phyloP scores from a whole-genome alignment of 805 yeast genomes.

The Isabelozyma pseudorhagii region DNA sequence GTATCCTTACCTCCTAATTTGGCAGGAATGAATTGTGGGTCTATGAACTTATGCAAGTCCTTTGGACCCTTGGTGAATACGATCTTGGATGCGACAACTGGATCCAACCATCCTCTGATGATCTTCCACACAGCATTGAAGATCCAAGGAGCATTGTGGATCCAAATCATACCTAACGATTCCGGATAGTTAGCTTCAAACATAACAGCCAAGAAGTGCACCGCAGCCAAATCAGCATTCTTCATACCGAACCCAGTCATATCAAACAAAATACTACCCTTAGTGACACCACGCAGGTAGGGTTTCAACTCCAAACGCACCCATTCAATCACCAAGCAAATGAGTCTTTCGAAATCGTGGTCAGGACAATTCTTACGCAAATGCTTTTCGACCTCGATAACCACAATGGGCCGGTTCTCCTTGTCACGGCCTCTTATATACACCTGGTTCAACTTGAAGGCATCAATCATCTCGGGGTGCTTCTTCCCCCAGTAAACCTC shows the following conservation, averaged over 20 bases:
- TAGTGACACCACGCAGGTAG: slow-evolving; percentile 15
- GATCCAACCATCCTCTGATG: slow-evolving; percentile 91
- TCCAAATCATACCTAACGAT: slow-evolving; percentile 72
- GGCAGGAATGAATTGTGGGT: slow-evolving; percentile 57
- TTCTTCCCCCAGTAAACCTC: slow-evolving; percentile 39
- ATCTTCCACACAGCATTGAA: slow-evolving; percentile 90
- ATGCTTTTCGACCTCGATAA: slow-evolving; percentile 16
- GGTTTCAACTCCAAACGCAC: slow-evolving; percentile 56
- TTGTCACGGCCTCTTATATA: slow-evolving; percentile 66
- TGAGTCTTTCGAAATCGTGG: slow-evolving; percentile 49
- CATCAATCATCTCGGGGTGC: slow-evolving; percentile 42
- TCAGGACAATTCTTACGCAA: slow-evolving; percentile 21
- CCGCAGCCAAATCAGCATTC: slow-evolving; percentile 87
- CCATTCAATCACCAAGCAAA: slow-evolving; percentile 72
- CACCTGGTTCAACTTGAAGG: slow-evolving; percentile 62
- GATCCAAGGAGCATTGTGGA: slow-evolving; percentile 95
- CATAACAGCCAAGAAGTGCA: slow-evolving; percentile 76
- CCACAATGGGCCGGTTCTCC: slow-evolving; percentile 24
- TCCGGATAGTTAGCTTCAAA: slow-evolving; percentile 96
- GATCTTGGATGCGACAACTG: slow-evolving; percentile 91
- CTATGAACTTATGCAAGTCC: slow-evolving; percentile 66
- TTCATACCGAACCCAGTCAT: slow-evolving; percentile 73
- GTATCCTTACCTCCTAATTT: slow-evolving; percentile 73
- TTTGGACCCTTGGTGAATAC: slow-evolving; percentile 69
- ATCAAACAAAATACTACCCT: slow-evolving; percentile 52